Evolutionary conservation across 345 rosid genomes (phyloP), one percentile per base, ranked within the genome.

Genomic region (Boechera retrofracta): DNA sequence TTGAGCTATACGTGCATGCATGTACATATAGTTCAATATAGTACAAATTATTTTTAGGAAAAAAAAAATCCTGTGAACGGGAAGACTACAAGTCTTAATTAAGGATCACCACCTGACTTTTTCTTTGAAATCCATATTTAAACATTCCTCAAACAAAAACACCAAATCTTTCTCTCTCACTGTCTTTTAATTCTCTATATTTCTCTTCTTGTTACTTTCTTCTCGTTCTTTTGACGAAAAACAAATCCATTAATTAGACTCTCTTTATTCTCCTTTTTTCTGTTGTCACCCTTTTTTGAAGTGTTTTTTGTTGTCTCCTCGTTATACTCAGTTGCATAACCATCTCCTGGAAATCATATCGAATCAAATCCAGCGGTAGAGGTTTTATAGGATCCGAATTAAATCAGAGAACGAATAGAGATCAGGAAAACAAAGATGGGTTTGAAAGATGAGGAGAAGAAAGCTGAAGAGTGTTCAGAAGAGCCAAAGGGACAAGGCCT

Each of bases 61-160:
- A 44, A 29, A 10, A 16, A 0, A 56, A 26, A 54, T 16, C 24
- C 5, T 32, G 47, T 61, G 47, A 61, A 63, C n/a, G 52, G 47
- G 24, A 63, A 77, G 49, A 42, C 33, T 42, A 56, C 51, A 67
- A 67, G 48, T 45, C 74, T 26, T 52, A 71, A 48, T 70, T 36
- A 77, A 56, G 77, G 81, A 77, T 71, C 38, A 63, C 71, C 80
- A 28, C 62, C 59, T 75, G 73, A 75, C 61, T 6, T 45, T 35
- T 75, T 66, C 73, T 57, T 47, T 32, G 1, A 48, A 64, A 61
- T 56, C 76, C 57, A 54, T 42, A 44, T 69, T 62, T 77, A 63
- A 70, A 71, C 80, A 44, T 45, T 26, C 58, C 57, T 71, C 66
- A 63, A 36, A 70, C 54, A 24, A 63, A 60, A 5, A n/a, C 47